Base-by-base conservation (phyloP, 2,329 filamentous ascomycete genomes). In the Diaporthe citriasiana region DNA sequence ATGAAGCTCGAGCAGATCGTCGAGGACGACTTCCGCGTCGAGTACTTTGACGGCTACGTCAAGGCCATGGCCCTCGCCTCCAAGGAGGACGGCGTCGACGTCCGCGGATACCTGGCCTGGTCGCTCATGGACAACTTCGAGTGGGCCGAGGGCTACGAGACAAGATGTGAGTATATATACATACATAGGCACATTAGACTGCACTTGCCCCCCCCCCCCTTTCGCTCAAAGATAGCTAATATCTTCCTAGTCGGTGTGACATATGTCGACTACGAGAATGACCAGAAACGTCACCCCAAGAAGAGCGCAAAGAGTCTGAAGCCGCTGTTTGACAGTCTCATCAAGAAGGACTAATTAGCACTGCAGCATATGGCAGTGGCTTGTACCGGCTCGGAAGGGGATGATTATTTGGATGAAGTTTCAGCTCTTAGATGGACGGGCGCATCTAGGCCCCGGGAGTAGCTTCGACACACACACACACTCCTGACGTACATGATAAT, bases 61-160 rank as follows among this genome's bases (percentile, higher is more conserved):
- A 87, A 86, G 65, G 94, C 94, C 73, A 89, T 97, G 89, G 93
- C 93, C 35, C 89, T 93, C 79, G 94, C 95, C 2, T 89, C 89
- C 50, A 86, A 87, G 70, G 77, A 92, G 78, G 93, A 97, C 79
- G 92, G 92, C n/a, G 93, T 95, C 65, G 89, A 96, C 79, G 93
- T 96, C 71, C 88, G 89, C 78, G 94, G 92, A 5, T 97, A 97
- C 83, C 90, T 96, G 86, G 94, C 93, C 22, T 97, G 95, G 94
- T 95, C 92, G 82, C 88, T 97, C 77, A 90, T 97, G 89, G 95
- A 97, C 84, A 96, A 96, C 86, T 96, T 96, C 79, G 94, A 96
- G 83, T 96, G 94, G 94, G 93, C 94, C n/a, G 94, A 97, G 82
- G 94, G 94, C 15, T 97, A 96, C 80, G 92, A 94, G 85, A 97